Evolutionary conservation across 768 basidiomycete genomes (phyloP), one percentile per base, ranked within the genome.

Genomic region (Kwoniella sp.): DNA sequence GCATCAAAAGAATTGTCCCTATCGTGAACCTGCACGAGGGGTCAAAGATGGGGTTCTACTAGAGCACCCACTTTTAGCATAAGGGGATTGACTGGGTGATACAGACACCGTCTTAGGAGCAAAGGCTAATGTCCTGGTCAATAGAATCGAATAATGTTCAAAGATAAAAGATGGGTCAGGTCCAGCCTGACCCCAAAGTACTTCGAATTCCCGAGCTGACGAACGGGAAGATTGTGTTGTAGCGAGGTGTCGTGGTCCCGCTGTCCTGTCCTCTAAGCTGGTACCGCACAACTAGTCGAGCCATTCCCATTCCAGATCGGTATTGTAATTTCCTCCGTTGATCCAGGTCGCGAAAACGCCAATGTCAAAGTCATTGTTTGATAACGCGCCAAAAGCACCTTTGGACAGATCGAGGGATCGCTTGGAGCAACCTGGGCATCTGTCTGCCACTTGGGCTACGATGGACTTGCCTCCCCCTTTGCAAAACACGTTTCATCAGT

Each of bases 361-460:
- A 33, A 64, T 64, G 47, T 64, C 63, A 24, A 30, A 58, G 51
- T 64, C 44, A 37, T 64, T 48, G 46, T 64, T 49, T 15, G 63
- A 48, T 51, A 64, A 50, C 1, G 56, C 57, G 29, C 58, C 70
- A 40, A 71, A 76, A 7, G 69, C 63, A 1, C 74, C 74, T 9
- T 52, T 65, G 57, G 69, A 69, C 44, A 76, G 57, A 62, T 76
- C 74, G 51, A 76, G 67, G n/a, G 70, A 73, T 26, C 74, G 51
- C 19, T 67, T 57, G 8, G 65, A 70, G 48, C 74, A 76, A 17
- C 71, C 71, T 17, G 74, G 74, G 51, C 74, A 76, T 25, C 60
- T 36, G 44, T 76, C 74, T 7, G 70, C 64, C 1, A 76, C 67
- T 51, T 73, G 65, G 7, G 66, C 74, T 2, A 62, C 30, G 21